phyloP scores from a whole-genome alignment of 169 alveolate species.

The Ichthyophthirius multifiliis region DNA sequence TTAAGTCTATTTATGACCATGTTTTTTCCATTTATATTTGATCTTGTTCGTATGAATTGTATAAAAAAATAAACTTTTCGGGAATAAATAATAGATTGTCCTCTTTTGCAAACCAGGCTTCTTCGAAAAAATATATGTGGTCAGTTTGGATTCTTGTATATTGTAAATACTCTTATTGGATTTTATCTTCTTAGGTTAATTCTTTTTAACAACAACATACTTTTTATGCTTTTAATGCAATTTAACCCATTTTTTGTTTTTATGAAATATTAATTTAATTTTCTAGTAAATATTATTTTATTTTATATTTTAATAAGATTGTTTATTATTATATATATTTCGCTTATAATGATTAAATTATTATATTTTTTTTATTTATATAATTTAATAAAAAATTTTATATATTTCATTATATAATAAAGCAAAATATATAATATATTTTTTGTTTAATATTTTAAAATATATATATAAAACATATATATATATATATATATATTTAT shows the following conservation, averaged over 20 bases:
- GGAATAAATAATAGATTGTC: conserved; percentile 23
- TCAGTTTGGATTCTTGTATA: neutral
- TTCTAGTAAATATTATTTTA: too few relatives aligned
- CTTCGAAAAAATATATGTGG: conserved; percentile 4
- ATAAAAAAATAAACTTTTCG: conserved; percentile 22
- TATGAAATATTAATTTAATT: too few relatives aligned
- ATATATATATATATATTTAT: too few relatives aligned
- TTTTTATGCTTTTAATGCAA: neutral
- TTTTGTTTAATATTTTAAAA: too few relatives aligned
- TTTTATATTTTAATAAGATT: too few relatives aligned
- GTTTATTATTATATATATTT: too few relatives aligned
- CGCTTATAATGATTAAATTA: too few relatives aligned
- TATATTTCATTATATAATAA: too few relatives aligned
- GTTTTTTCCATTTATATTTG: neutral
- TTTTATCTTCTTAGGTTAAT: neutral
- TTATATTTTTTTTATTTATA: too few relatives aligned
- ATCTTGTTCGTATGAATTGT: conserved; percentile 24
- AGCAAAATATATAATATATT: too few relatives aligned
- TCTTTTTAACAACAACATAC: neutral
- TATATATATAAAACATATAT: too few relatives aligned
- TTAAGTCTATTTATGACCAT: conserved; percentile 27
- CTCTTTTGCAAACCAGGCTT: conserved; percentile 35
- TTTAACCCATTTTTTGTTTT: neutral
- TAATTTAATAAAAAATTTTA: too few relatives aligned
- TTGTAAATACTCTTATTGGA: neutral